Evolutionary conservation across 495 filamentous ascomycete genomes (phyloP), one percentile per base, ranked within the genome.

Genomic region (Neurospora pannonica): DNA sequence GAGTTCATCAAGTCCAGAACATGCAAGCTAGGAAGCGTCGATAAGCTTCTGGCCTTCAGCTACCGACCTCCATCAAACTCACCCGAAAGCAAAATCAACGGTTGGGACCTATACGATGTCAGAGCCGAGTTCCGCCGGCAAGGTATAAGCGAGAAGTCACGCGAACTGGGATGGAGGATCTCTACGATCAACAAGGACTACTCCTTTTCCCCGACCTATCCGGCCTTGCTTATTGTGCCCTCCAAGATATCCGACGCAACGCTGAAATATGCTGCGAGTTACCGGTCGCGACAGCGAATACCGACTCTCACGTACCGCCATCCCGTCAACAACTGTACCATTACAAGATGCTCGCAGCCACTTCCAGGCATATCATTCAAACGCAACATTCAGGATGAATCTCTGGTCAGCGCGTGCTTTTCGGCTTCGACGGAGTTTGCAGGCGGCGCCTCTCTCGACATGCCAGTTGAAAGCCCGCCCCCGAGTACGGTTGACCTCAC

Each of bases 271-370:
- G 97, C 95, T 13, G 92, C 92, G 74, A 86, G 87, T 74, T 98
- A 95, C 83, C 91, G 96, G 40, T 98, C 96, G 0, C 88, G 94
- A 70, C 89, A 90, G 69, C 89, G 96, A 73, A 93, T 99, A 83
- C 96, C 96, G 21, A 92, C 90, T 10, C 85, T 98, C 42, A 92
- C 93, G 38, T 99, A 99, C 80, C 88, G 97, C 13, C 96, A 99
- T 81, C 94, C 96, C 2, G 87, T 98, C 74, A 99, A 98, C 82
- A 97, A 97, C 80, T 98, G 96, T 81, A 94, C 94, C 36, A 98
- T 99, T 75, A 97, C 95, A 4, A 87, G 96, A 75, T 97, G 95
- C 79, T 96, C 97, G 4, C 96, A 99, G 82, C 96, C 96, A 3
- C 83, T 97, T 73, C 92, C 95, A 21, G 96, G 96, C 4, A 89